A percentile compares a stretch with the other conserved stretches of the same genome.
Evolutionary conservation across 345 rosid species (phyloP).

Genomic region (Angophora floribunda): DNA sequence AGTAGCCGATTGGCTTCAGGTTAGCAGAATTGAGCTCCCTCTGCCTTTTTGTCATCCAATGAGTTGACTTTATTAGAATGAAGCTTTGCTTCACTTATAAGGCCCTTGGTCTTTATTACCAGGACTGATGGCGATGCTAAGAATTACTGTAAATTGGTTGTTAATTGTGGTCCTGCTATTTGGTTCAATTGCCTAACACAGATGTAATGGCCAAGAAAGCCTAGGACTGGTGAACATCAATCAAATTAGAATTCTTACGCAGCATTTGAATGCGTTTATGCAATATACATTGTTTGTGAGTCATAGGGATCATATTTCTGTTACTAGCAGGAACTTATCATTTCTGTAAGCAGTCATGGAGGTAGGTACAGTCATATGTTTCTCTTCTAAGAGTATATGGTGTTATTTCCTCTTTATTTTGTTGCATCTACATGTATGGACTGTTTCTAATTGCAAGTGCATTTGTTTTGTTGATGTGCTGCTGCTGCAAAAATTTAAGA

Average conservation of each 20-base stretch:
- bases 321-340: neutral
- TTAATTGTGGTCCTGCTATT: neutral
- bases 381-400: neutral
- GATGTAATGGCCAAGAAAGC: neutral
- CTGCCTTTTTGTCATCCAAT: neutral
- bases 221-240: neutral
- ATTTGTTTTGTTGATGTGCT: neutral
- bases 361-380: neutral
- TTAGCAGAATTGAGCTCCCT: conserved; percentile 8
- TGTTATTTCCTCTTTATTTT: neutral
- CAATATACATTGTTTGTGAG: neutral
- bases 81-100: neutral
- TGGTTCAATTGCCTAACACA: neutral
- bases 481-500: neutral
- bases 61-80: neutral
- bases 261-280: neutral
- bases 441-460: neutral
- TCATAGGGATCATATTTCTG: neutral
- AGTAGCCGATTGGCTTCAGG: conserved; percentile 99
- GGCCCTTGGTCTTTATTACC: neutral
- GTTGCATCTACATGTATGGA: neutral
- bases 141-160: neutral
- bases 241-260: neutral
- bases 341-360: neutral
- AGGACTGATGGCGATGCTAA: neutral